These are phyloP conservation scores for Cicer pinnatifidum DNA, from an alignment of 306 rosid genomes.

Conservation along the genomic window DNA sequence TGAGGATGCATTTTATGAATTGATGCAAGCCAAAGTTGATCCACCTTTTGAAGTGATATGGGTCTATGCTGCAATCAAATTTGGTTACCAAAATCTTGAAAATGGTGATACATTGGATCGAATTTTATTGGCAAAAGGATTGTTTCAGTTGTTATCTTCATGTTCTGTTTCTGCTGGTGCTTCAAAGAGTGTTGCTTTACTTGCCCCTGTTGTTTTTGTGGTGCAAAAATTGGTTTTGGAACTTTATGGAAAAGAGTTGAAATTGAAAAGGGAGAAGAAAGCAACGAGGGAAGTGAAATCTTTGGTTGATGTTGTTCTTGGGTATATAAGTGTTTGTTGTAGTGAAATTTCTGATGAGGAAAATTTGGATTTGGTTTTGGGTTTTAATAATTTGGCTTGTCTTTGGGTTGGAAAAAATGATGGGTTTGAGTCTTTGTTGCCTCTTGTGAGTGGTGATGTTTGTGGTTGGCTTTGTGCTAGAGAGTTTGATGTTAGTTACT, in stretches of 20 bases:
- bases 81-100: constrained; percentile 43
- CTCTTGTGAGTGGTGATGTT: constrained; percentile 61
- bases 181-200: constrained; percentile 63
- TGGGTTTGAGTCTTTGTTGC: constrained; percentile 60
- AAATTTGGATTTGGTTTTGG: constrained; percentile 41
- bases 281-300: constrained; percentile 62
- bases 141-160: constrained; percentile 59
- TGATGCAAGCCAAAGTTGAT: constrained; percentile 65
- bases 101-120: constrained; percentile 64
- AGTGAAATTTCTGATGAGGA: constrained; percentile 46
- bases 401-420: constrained; percentile 59
- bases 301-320: constrained; percentile 63
- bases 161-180: constrained; percentile 59
- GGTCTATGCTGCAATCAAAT: constrained; percentile 66
- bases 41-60: constrained; percentile 73
- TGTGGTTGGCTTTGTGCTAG: constrained; percentile 48
- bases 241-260: constrained; percentile 54
- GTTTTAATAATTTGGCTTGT: constrained; percentile 54
- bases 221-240: constrained; percentile 50
- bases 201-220: constrained; percentile 64
- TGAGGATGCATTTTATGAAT: constrained; percentile 49
- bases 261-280: constrained; percentile 62
- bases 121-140: constrained; percentile 51
- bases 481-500: constrained; percentile 55
- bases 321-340: constrained; percentile 59